Evolutionary conservation across 2,329 filamentous ascomycete species (phyloP), one percentile per base, ranked within the genome.

Genomic region (Xylaria arbuscula): DNA sequence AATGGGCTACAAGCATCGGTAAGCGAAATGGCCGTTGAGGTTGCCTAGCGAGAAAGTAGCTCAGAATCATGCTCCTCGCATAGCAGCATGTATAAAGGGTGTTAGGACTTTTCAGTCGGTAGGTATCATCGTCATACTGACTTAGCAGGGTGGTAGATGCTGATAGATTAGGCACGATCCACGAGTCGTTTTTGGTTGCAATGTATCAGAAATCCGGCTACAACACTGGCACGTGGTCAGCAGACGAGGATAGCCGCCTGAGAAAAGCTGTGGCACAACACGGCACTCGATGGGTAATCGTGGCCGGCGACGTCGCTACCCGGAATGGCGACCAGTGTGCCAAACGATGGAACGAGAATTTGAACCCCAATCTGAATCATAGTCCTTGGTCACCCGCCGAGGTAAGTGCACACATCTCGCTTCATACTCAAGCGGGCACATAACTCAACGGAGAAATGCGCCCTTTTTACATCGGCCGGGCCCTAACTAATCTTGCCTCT

Each of bases 151-250:
- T 24, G 45, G 45, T 48, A 48, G 19, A 22, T 48, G 13, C 45
- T 11, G 10, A 22, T 48, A 48, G 19, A 24, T 48, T 11, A 48
- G 9, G 45, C 19, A 22, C 22, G 45, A 22, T 24, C 10, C 19
- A 48, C 45, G 45, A 22, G 9, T 11, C 10, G 3, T 48, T n/a
- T 9, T 48, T 11, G 45, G 19, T 10, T 48, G 2, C 45, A 24
- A 48, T 48, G 45, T 48, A 48, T 48, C 45, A 48, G 19, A 48
- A 48, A 10, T 48, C 45, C 8, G 45, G 45, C 22, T 48, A 48
- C 45, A 48, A 48, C 45, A 48, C 45, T 24, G 45, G 45, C 45
- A 48, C 45, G 45, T 48, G 45, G 45, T 48, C 19, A n/a, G 45
- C 9, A 48, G 45, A 48, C 3, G 45, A 48, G 19, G 45, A 48